phyloP scores from a whole-genome alignment of 2,329 filamentous ascomycete genomes.

The Phyllosticta capitalensis region DNA sequence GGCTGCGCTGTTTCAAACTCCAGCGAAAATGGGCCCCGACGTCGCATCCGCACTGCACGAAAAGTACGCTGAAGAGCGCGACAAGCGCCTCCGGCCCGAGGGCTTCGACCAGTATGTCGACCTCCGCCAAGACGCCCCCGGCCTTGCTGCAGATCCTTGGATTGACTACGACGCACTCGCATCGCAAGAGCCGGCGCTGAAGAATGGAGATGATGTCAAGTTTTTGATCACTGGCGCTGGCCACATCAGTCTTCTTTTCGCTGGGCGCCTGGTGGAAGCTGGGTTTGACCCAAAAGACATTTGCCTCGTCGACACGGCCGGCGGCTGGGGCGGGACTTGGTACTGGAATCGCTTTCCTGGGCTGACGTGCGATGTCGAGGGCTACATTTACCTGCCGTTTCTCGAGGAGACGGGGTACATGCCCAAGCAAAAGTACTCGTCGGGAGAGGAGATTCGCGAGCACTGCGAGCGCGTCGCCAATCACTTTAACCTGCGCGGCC shows the following conservation, averaged over 20 bases:
- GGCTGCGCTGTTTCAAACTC: too few relatives aligned
- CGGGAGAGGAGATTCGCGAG: constrained; percentile 24
- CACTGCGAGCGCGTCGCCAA: constrained; percentile 31
- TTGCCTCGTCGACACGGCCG: constrained; percentile 17
- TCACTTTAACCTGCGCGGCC: constrained; percentile 36
- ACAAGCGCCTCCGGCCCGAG: constrained; percentile 2
- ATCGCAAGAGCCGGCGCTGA: not conserved
- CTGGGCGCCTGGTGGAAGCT: constrained; percentile 30
- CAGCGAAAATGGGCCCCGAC: not conserved
- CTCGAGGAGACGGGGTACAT: constrained; percentile 36
- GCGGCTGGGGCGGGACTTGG: constrained; percentile 20
- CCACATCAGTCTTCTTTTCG: constrained; percentile 35
- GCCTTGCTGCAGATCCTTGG: constrained; percentile 23
- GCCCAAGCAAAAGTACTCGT: constrained; percentile 23
- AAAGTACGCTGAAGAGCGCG: not conserved
- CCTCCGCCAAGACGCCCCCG: constrained; percentile 14
- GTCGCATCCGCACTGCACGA: not conserved
- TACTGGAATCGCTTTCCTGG: constrained; percentile 24
- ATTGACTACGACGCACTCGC: constrained; percentile 12
- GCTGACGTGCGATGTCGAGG: constrained; percentile 11
- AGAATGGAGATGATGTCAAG: constrained; percentile 11
- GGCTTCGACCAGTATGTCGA: constrained; percentile 16
- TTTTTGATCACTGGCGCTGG: constrained; percentile 36
- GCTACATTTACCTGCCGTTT: constrained; percentile 22
- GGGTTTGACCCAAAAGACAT: constrained; percentile 29